A percentile compares a stretch with the other conserved stretches of the same genome.
Conservation (phyloP, 257 asterid species). For the Cruciata laevipes region DNA sequence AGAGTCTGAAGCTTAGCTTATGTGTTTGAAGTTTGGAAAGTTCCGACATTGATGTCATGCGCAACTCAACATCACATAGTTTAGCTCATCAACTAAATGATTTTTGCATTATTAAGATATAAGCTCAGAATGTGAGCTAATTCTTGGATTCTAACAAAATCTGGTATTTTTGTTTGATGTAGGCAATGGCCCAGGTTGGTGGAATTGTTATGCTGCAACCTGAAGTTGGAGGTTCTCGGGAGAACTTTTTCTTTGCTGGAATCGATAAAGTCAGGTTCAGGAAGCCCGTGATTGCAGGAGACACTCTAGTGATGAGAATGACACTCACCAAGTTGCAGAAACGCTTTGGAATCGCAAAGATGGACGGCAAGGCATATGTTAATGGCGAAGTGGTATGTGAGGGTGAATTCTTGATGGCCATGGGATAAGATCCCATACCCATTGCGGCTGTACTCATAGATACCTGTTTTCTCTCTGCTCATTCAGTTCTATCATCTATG, state of each 20-base stretch:
- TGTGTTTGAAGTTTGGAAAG: background rate
- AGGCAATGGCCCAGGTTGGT: conserved; percentile 99
- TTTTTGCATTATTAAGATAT: background rate
- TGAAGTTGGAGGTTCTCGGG: conserved; percentile 78
- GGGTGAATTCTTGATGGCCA: conserved; percentile 93
- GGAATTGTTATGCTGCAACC: conserved; percentile 82
- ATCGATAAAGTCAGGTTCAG: conserved; percentile 81
- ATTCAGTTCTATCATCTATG: background rate
- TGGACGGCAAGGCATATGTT: conserved; percentile 95
- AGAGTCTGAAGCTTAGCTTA: background rate
- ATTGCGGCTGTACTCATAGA: background rate
- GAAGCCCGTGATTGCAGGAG: conserved; percentile 84
- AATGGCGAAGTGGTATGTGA: conserved; percentile 83
- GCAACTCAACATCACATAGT: background rate
- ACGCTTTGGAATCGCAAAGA: conserved; percentile 84
- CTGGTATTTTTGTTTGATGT: conserved; percentile 23
- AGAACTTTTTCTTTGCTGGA: conserved; percentile 82
- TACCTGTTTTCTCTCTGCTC: conserved; percentile 1
- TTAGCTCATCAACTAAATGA: background rate
- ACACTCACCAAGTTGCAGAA: conserved; percentile 71
- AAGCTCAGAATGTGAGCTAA: background rate
- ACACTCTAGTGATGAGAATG: conserved; percentile 84
- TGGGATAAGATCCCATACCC: conserved; percentile 30
- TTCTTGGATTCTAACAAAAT: conserved; percentile 10
- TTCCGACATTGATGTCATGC: background rate